Base-by-base conservation (phyloP, 306 rosid genomes). In the Vigna unguiculata region DNA sequence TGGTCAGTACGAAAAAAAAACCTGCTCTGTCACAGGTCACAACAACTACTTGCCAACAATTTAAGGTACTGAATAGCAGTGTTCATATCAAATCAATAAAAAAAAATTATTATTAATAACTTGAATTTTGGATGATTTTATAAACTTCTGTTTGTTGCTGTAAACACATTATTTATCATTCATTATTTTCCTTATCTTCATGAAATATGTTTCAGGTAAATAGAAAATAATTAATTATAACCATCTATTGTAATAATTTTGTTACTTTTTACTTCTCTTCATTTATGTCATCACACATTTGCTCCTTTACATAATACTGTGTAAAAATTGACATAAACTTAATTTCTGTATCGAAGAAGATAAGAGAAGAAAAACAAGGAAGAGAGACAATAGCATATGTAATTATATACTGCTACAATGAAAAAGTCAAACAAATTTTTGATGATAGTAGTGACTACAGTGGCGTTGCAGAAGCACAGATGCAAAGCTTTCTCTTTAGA, bases 361-460 rank as follows among this genome's bases (percentile, higher is more conserved):
- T 40, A 36, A 36, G 28, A 34, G 48, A 63, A 63, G 7, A 63
- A 63, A 63, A 34, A 63, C 48, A 63, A 36, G 9, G 16, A 63
- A 34, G 16, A 9, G 16, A 63, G 69, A 64, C 51, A 64, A 64
- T 17, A 19, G 30, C 70, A 64, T 20, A 20, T 20, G 19, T 11
- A 63, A 65, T 20, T 19, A 13, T 65, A 40, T 65, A 12, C 34
- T 40, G 11, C 8, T 41, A 2, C 30, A 14, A 21, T 41, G 34
- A 65, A 41, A 20, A 41, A 13, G 52, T 65, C 53, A 65, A 65
- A 13, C 19, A 16, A 65, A 20, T 13, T 43, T 40, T 64, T 21
- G 53, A 41, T 43, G 71, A 65, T 13, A 65, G 20, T 2, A 20
- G 19, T 43, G 71, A 65, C 32, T 65, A 41, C 71, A 20, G 54